Conservation (phyloP, 495 filamentous ascomycete species). For the Penicillium taxi region DNA sequence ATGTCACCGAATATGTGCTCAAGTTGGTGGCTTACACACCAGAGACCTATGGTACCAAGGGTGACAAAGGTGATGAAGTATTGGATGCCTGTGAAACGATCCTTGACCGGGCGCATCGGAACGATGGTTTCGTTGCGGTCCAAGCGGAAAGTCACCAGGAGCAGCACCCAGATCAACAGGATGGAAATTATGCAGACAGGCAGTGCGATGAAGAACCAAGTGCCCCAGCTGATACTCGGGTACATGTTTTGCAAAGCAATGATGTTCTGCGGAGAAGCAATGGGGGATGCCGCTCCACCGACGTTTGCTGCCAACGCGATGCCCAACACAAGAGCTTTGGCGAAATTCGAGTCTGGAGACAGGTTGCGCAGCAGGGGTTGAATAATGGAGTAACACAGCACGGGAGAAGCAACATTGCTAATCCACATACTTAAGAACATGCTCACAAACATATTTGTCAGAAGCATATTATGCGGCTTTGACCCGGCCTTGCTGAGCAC, state of each 20-base stretch:
- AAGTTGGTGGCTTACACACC: slow-evolving; percentile 87
- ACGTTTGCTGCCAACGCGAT: slow-evolving; percentile 95
- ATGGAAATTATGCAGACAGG: slow-evolving; percentile 90
- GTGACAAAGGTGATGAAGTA: slow-evolving; percentile 88
- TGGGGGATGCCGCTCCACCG: slow-evolving; percentile 91
- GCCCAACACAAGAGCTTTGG: slow-evolving; percentile 89
- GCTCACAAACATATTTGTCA: slow-evolving; percentile 98
- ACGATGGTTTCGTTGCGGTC: slow-evolving; percentile 82
- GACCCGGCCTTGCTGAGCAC: slow-evolving; percentile 97
- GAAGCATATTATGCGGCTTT: slow-evolving; percentile 71
- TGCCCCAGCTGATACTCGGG: slow-evolving; percentile 80
- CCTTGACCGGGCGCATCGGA: slow-evolving; percentile 79
- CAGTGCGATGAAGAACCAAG: slow-evolving; percentile 94
- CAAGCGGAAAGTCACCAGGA: slow-evolving; percentile 78
- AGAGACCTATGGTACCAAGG: slow-evolving; percentile 77
- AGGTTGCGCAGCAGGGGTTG: slow-evolving; percentile 91
- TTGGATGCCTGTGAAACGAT: slow-evolving; percentile 80
- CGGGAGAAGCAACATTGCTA: slow-evolving; percentile 93
- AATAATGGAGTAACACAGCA: slow-evolving; percentile 92
- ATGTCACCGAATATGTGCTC: slow-evolving; percentile 89
- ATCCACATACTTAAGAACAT: slow-evolving; percentile 99
- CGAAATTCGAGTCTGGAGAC: slow-evolving; percentile 79
- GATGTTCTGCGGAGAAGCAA: slow-evolving; percentile 95
- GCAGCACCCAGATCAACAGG: slow-evolving; percentile 77
- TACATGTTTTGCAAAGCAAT: slow-evolving; percentile 93